These are phyloP conservation scores for Zea mays DNA, from an alignment of 176 grass and related monocot genomes.

Conservation along the genomic window DNA sequence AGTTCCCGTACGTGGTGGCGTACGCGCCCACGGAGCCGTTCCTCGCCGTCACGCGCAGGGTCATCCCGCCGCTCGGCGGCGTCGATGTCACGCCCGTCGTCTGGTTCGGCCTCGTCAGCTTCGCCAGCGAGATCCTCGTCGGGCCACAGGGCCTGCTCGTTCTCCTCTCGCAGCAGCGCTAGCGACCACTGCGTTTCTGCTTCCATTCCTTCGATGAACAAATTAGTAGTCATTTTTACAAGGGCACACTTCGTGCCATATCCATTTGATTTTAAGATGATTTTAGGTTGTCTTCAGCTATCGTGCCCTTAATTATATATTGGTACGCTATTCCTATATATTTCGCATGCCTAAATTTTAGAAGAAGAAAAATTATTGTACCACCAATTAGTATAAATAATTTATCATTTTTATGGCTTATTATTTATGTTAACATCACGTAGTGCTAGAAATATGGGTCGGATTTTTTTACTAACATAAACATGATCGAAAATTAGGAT, in stretches of 20 bases:
- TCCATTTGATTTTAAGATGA: too few species aligned
- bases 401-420: too few species aligned
- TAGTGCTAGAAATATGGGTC: too few species aligned
- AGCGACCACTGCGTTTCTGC: neutral
- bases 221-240: slow-evolving; percentile 30
- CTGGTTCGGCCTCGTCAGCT: slow-evolving; percentile 95
- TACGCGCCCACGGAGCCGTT: slow-evolving; percentile 88
- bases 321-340: too few species aligned
- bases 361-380: too few species aligned
- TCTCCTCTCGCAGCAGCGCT: slow-evolving; percentile 71
- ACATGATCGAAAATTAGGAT: too few species aligned
- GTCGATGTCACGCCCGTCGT: slow-evolving; percentile 94
- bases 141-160: slow-evolving; percentile 81
- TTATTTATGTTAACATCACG: too few species aligned
- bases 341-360: too few species aligned
- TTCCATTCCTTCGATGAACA: neutral
- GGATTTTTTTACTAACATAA: too few species aligned
- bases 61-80: slow-evolving; percentile 86
- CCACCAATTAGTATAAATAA: too few species aligned
- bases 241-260: slow-evolving; percentile 24
- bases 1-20: slow-evolving; percentile 88
- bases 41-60: slow-evolving; percentile 57
- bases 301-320: too few species aligned
- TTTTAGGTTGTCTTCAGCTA: too few species aligned
- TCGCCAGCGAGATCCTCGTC: slow-evolving; percentile 87